Percentiles rank a stretch among this genome's conserved stretches.
These are phyloP conservation scores for Omphalotus olearius DNA, from an alignment of 1,284 basidiomycete species.

Conservation along the genomic window DNA sequence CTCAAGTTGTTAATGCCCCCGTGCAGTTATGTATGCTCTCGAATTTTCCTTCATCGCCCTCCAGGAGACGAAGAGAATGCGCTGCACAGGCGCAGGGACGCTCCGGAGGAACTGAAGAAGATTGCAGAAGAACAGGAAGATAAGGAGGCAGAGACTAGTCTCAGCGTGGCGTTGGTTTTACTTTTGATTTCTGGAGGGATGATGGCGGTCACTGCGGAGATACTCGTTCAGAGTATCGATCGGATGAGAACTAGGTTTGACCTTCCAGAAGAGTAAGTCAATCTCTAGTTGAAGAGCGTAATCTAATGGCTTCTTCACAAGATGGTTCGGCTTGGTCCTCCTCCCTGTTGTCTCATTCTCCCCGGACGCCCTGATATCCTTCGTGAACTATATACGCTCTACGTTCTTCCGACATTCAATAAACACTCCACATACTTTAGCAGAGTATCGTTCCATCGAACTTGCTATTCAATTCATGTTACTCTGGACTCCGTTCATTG, in stretches of 20 bases:
- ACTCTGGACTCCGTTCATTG: conserved; percentile 62
- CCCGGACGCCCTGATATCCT: conserved; percentile 56
- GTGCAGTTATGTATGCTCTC: conserved; percentile 55
- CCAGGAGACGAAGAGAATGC: conserved; percentile 50
- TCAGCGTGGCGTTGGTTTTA: conserved; percentile 51
- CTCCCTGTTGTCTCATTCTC: conserved; percentile 68
- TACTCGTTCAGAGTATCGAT: conserved; percentile 60
- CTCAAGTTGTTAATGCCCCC: not conserved
- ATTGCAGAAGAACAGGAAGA: conserved; percentile 36
- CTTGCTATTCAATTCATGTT: conserved; percentile 64
- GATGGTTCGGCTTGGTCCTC: conserved; percentile 69
- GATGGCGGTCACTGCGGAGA: conserved; percentile 66
- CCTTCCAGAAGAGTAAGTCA: conserved; percentile 46
- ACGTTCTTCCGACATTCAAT: conserved; percentile 28
- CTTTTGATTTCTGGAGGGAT: conserved; percentile 49
- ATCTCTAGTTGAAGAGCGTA: not conserved
- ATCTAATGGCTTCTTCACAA: conserved; percentile 17
- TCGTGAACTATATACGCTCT: conserved; percentile 46
- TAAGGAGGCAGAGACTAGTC: conserved; percentile 52
- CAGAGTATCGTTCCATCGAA: conserved; percentile 58
- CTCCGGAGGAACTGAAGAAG: conserved; percentile 39
- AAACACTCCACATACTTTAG: conserved; percentile 42
- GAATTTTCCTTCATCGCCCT: conserved; percentile 64
- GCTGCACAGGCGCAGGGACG: conserved; percentile 35
- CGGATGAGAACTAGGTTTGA: conserved; percentile 36